A percentile compares a stretch with the other conserved stretches of the same genome.
Evolutionary conservation across 208 protist species (phyloP).

Genomic region (Blastocrithidia nonstop): DNA sequence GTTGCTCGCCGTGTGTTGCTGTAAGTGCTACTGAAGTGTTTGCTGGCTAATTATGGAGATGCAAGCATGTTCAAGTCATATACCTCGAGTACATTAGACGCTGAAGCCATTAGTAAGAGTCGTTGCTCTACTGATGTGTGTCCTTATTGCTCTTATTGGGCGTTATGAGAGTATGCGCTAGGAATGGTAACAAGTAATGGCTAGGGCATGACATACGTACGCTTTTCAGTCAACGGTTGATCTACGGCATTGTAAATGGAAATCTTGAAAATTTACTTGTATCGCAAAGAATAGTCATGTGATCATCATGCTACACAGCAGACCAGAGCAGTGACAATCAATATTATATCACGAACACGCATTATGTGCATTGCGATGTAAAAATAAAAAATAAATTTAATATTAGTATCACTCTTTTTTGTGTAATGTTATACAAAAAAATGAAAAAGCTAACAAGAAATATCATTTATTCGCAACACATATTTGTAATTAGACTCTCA

Average conservation of each 20-base stretch:
- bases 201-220: constrained; percentile 25
- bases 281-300: constrained; percentile 51
- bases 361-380: too few relatives aligned
- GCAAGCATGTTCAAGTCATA: too few relatives aligned
- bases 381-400: not conserved
- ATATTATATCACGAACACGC: constrained; percentile 65
- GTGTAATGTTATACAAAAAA: not conserved
- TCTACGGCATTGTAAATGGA: too few relatives aligned
- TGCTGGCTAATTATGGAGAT: too few relatives aligned
- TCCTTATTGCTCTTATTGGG: too few relatives aligned
- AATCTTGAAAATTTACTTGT: constrained; percentile 51
- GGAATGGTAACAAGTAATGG: constrained; percentile 52
- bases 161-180: too few relatives aligned
- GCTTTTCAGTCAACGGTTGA: constrained; percentile 16
- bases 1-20: too few relatives aligned
- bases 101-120: too few relatives aligned
- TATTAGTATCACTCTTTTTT: not conserved
- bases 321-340: constrained; percentile 43
- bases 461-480: not conserved
- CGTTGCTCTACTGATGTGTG: too few relatives aligned
- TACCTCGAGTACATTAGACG: too few relatives aligned
- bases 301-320: constrained; percentile 71
- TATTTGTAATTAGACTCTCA: too few relatives aligned
- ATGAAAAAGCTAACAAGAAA: not conserved
- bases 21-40: too few relatives aligned